Conservation (phyloP, 352 stramenopile genomes). For the Phytopythium kandeliae region DNA sequence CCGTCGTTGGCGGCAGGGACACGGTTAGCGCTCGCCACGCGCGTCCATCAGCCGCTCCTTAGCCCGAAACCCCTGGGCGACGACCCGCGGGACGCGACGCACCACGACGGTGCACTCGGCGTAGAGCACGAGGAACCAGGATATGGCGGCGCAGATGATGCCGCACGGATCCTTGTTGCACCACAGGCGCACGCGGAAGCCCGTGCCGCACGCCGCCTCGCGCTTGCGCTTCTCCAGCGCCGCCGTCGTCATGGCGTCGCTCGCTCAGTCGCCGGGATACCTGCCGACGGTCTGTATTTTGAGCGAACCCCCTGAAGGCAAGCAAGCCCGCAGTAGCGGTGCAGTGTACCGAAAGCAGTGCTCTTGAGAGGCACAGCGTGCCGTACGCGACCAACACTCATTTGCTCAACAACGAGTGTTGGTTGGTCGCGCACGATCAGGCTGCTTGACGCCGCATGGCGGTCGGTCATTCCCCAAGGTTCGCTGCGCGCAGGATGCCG, state of each 20-base stretch:
- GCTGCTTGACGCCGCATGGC: too few species aligned
- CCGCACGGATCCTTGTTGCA: slow-evolving; percentile 90
- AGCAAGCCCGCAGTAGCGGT: too few species aligned
- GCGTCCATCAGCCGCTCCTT: not conserved
- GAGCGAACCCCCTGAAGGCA: too few species aligned
- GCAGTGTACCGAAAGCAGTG: too few species aligned
- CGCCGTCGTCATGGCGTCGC: slow-evolving; percentile 17
- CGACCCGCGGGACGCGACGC: slow-evolving; percentile 9
- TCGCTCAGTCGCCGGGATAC: slow-evolving; percentile 1
- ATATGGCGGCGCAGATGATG: slow-evolving; percentile 86
- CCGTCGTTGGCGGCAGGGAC: not conserved
- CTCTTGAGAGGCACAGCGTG: too few species aligned
- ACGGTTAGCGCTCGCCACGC: not conserved
- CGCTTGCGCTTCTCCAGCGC: slow-evolving; percentile 40
- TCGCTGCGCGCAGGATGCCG: not conserved
- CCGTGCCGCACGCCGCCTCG: slow-evolving; percentile 56
- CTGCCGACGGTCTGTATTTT: not conserved
- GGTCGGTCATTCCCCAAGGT: slow-evolving; percentile 15
- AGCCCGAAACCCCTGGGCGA: not conserved
- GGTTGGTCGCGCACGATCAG: not conserved
- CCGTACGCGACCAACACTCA: too few species aligned
- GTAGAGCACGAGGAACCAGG: slow-evolving; percentile 89
- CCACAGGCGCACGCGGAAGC: slow-evolving; percentile 83
- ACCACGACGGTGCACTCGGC: slow-evolving; percentile 89
- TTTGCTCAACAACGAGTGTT: not conserved